Percentiles rank a stretch among this genome's conserved stretches.
Conservation (phyloP, 192 early-diverging fungal species). For the Hyaloraphidium curvatum region DNA sequence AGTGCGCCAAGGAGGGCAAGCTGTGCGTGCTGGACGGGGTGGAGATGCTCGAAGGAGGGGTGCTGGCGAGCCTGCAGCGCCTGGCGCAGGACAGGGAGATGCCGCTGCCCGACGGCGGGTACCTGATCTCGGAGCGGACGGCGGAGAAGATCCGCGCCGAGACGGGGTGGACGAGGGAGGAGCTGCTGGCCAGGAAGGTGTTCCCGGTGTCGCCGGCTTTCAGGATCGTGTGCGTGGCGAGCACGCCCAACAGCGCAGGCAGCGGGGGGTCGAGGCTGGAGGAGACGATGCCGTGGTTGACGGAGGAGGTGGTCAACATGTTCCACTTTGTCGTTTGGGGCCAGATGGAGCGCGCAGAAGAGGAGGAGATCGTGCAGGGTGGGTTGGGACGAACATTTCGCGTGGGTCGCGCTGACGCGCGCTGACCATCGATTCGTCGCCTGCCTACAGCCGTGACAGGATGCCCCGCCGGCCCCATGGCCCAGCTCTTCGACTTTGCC, state of each 20-base stretch:
- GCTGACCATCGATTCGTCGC: too few species aligned
- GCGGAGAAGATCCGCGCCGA: slow-evolving; percentile 31
- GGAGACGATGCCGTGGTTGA: slow-evolving; percentile 35
- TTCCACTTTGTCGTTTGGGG: slow-evolving; percentile 50
- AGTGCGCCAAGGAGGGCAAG: slow-evolving; percentile 47
- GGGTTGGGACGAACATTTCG: background rate
- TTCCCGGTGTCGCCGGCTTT: slow-evolving; percentile 47
- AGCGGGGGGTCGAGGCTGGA: too few species aligned
- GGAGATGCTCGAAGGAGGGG: slow-evolving; percentile 46
- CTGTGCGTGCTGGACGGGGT: slow-evolving; percentile 56
- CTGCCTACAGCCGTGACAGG: background rate
- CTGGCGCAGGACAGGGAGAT: slow-evolving; percentile 48
- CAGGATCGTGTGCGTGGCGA: slow-evolving; percentile 45
- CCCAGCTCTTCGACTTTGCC: slow-evolving; percentile 30
- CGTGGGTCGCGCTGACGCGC: too few species aligned
- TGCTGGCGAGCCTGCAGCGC: slow-evolving; percentile 43
- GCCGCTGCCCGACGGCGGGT: slow-evolving; percentile 42
- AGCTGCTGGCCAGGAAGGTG: slow-evolving; percentile 27
- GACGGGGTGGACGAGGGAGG: slow-evolving; percentile 20
- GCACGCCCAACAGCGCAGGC: slow-evolving; percentile 13
- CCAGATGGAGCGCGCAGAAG: slow-evolving; percentile 24
- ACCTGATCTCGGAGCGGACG: slow-evolving; percentile 25
- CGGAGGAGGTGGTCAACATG: slow-evolving; percentile 47
- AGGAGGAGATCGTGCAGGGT: slow-evolving; percentile 11
- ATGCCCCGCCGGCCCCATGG: slow-evolving; percentile 14